These are phyloP conservation scores for Ophiostoma quercus DNA, from an alignment of 2,329 filamentous ascomycete species.

Conservation along the genomic window DNA sequence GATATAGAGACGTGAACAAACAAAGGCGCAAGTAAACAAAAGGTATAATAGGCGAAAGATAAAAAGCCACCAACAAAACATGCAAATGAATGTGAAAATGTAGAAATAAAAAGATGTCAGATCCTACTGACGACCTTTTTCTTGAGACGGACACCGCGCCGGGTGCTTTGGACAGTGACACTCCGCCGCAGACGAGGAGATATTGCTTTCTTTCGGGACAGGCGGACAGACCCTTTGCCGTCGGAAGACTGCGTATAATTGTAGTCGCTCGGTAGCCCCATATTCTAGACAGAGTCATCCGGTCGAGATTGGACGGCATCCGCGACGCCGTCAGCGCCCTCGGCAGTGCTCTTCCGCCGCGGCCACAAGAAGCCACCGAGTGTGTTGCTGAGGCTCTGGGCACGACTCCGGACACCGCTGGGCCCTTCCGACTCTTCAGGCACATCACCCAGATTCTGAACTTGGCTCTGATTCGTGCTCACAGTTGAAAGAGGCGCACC, in stretches of 20 bases:
- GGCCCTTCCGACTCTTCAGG: constrained; percentile 11
- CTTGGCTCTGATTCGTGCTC: background rate
- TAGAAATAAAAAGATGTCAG: background rate
- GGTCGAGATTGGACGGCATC: background rate
- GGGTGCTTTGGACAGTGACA: background rate
- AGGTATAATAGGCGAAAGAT: constrained; percentile 2
- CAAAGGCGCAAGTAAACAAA: background rate
- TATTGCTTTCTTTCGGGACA: background rate
- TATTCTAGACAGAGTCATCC: background rate
- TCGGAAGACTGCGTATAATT: background rate
- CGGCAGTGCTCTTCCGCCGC: constrained; percentile 13
- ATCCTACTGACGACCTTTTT: background rate
- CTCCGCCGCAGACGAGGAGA: constrained; percentile 1
- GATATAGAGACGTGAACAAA: background rate
- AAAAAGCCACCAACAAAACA: background rate
- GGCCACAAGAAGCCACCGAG: constrained; percentile 35
- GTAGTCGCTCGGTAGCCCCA: background rate
- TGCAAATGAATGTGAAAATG: background rate
- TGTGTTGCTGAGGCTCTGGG: constrained; percentile 39
- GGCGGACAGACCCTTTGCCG: background rate
- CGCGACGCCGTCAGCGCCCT: background rate
- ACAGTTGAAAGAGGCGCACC: background rate
- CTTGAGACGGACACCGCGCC: constrained; percentile 11
- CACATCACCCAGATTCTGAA: background rate
- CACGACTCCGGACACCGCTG: constrained; percentile 31